Evolutionary conservation across 2,329 filamentous ascomycete genomes (phyloP).

Genomic region (Graphilbum sp.): DNA sequence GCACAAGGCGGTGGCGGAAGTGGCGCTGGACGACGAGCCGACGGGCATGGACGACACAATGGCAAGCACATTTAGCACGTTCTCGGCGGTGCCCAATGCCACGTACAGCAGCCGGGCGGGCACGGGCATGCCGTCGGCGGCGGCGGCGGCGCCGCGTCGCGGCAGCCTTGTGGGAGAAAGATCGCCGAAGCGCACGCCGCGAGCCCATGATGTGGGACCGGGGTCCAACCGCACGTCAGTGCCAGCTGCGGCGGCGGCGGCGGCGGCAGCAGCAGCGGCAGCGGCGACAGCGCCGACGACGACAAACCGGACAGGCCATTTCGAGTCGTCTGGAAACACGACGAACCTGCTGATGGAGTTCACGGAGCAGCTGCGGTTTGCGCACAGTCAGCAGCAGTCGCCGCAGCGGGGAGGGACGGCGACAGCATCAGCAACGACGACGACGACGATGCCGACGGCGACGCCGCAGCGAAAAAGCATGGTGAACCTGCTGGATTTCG

Average conservation of each 20-base stretch:
- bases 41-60: conserved; percentile 50
- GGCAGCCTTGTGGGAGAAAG: background rate
- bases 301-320: conserved; percentile 29
- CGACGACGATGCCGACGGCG: conserved; percentile 6
- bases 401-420: no score
- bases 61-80: conserved; percentile 74
- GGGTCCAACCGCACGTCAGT: no score
- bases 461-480: conserved; percentile 35
- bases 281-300: conserved; percentile 43
- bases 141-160: background rate
- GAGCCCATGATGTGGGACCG: no score
- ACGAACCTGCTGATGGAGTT: conserved; percentile 78
- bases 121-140: no score
- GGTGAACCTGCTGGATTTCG: conserved; percentile 68
- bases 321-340: conserved; percentile 38
- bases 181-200: background rate
- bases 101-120: background rate
- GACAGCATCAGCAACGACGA: conserved; percentile 18
- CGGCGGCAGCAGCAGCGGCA: background rate
- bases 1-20: conserved; percentile 7
- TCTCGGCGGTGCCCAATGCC: conserved; percentile 71
- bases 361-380: conserved; percentile 50
- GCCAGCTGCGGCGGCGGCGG: no score
- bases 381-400: conserved; percentile 19
- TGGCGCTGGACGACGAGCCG: conserved; percentile 15